These are phyloP conservation scores for Colletotrichum sansevieriae DNA, from an alignment of 2,329 filamentous ascomycete genomes.

Conservation along the genomic window DNA sequence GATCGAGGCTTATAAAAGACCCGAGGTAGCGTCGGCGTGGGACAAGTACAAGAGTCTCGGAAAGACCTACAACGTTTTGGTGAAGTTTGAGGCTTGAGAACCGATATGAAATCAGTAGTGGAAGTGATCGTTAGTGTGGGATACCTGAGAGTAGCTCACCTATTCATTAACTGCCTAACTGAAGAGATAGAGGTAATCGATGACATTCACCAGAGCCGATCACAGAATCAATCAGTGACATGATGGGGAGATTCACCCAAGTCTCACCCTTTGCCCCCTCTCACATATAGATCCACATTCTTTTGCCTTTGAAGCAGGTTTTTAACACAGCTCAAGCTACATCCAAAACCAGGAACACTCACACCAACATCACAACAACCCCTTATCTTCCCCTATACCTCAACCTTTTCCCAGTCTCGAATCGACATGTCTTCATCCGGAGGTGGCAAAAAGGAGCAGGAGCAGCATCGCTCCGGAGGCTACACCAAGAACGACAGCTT, in stretches of 20 bases:
- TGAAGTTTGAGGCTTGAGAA: slow-evolving; percentile 18
- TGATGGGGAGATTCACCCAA: too few relatives aligned
- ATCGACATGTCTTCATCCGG: slow-evolving; percentile 2
- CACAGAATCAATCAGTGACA: too few relatives aligned
- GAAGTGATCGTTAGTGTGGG: too few relatives aligned
- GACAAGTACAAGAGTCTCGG: slow-evolving; percentile 29
- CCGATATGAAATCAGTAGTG: background rate
- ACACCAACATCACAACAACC: background rate
- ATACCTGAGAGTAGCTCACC: background rate
- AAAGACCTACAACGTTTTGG: slow-evolving; percentile 19
- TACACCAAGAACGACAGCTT: slow-evolving; percentile 7
- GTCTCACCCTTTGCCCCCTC: too few relatives aligned
- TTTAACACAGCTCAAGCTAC: too few relatives aligned
- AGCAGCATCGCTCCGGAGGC: background rate
- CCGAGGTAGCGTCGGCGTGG: slow-evolving; percentile 27
- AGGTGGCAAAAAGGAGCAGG: background rate
- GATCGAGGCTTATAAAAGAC: slow-evolving; percentile 25
- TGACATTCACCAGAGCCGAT: too few relatives aligned
- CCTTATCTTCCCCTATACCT: background rate
- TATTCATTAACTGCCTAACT: background rate
- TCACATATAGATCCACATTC: too few relatives aligned
- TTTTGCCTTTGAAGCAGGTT: too few relatives aligned
- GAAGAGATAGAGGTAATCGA: too few relatives aligned
- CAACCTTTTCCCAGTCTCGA: background rate
- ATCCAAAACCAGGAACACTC: too few relatives aligned